Conservation (phyloP, 2,329 filamentous ascomycete genomes). For the Elsinoe perseae region DNA sequence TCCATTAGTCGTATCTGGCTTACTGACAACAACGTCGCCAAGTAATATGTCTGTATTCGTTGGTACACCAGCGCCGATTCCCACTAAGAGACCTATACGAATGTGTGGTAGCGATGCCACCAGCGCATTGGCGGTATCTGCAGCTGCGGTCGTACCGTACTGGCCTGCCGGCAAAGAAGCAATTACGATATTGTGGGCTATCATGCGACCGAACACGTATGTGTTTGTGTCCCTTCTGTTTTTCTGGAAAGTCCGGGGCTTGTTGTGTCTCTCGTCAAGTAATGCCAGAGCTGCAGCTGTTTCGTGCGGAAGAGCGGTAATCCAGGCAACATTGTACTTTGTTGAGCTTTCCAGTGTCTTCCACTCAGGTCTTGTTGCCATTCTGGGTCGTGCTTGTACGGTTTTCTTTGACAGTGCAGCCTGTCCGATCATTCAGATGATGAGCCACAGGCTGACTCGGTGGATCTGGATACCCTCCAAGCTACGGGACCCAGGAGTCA, state of each 20-base stretch:
- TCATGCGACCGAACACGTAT: conserved; percentile 17
- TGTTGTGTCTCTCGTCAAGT: conserved; percentile 19
- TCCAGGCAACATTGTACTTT: conserved; percentile 21
- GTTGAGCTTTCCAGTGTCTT: not conserved
- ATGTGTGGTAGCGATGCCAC: conserved; percentile 15
- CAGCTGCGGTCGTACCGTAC: conserved; percentile 17
- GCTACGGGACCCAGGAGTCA: too few species aligned
- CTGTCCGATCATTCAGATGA: too few species aligned
- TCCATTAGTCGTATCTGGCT: conserved; percentile 19
- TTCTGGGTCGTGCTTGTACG: too few species aligned
- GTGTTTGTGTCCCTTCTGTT: conserved; percentile 11
- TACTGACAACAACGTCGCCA: conserved; percentile 24
- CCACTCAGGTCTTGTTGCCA: too few species aligned
- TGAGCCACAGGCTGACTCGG: too few species aligned
- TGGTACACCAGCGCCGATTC: conserved; percentile 23
- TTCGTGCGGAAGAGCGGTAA: conserved; percentile 20
- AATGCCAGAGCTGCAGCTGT: conserved; percentile 16
- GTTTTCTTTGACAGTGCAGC: too few species aligned
- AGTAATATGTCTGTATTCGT: conserved; percentile 19
- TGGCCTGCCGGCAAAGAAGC: conserved; percentile 19
- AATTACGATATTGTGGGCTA: conserved; percentile 19
- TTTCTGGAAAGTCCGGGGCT: not conserved
- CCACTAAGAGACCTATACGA: conserved; percentile 22
- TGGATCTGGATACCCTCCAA: too few species aligned
- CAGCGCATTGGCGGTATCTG: conserved; percentile 17